These are phyloP conservation scores for Hypoxylon sp. DNA, from an alignment of 2,329 filamentous ascomycete genomes.

Conservation along the genomic window DNA sequence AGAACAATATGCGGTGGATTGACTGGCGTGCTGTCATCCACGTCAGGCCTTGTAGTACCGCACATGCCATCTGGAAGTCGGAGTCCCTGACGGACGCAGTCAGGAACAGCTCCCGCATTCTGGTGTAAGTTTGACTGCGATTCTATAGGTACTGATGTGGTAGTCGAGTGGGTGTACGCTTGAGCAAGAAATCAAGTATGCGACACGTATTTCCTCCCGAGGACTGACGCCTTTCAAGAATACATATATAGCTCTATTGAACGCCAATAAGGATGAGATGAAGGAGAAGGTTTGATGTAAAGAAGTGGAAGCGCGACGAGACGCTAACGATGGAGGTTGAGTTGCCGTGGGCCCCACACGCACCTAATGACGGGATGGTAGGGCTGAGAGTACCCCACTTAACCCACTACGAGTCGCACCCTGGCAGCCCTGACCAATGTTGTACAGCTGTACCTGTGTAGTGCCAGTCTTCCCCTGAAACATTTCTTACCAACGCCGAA, in stretches of 20 bases:
- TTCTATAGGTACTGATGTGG: background rate
- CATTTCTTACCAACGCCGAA: background rate
- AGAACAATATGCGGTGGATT: conserved; percentile 66
- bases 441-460: conserved; percentile 1
- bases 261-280: background rate
- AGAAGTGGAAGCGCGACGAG: background rate
- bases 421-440: background rate
- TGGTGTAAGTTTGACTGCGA: background rate
- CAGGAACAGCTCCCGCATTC: conserved; percentile 72
- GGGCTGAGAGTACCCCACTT: conserved; percentile 2
- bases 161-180: background rate
- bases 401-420: background rate
- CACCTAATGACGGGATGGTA: background rate
- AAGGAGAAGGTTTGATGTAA: background rate
- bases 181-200: background rate
- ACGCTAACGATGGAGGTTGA: background rate
- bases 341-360: background rate
- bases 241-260: background rate
- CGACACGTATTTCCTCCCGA: background rate
- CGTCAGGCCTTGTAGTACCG: conserved; percentile 68
- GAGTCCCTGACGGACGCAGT: conserved; percentile 64
- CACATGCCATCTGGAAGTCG: conserved; percentile 63
- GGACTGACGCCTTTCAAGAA: background rate
- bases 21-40: conserved; percentile 66
- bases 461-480: background rate